These are phyloP conservation scores for Leishmania major DNA, from an alignment of 208 protist genomes.

Conservation along the genomic window DNA sequence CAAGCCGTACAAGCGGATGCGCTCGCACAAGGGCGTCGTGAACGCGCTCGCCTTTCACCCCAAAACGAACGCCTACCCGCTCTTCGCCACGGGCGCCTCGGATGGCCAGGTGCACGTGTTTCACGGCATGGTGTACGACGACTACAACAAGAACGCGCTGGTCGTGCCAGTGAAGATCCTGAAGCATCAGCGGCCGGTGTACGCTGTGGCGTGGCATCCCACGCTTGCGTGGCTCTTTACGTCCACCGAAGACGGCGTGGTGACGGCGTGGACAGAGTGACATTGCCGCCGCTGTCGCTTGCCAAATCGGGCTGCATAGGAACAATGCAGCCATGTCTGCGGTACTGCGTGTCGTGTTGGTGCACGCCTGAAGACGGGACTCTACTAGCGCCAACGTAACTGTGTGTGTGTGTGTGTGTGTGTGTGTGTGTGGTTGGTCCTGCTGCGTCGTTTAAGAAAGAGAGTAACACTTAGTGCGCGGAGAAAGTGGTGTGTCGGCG, in stretches of 20 bases:
- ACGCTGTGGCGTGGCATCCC: slow-evolving; percentile 96
- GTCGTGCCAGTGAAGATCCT: slow-evolving; percentile 99
- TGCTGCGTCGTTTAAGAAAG: not conserved
- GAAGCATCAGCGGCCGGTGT: slow-evolving; percentile 94
- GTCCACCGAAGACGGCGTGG: slow-evolving; percentile 95
- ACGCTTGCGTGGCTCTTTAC: slow-evolving; percentile 99
- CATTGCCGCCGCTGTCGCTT: not conserved
- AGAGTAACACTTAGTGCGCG: not conserved
- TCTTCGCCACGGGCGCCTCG: slow-evolving; percentile 97
- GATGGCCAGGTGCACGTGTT: slow-evolving; percentile 96
- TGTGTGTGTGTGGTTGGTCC: not conserved
- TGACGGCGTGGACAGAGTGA: slow-evolving; percentile 94
- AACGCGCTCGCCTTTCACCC: slow-evolving; percentile 91
- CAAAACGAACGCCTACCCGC: slow-evolving; percentile 90
- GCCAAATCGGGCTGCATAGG: not conserved
- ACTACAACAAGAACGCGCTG: slow-evolving; percentile 98
- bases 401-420: slow-evolving; percentile 9
- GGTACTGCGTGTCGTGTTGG: not conserved
- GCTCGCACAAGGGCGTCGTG: slow-evolving; percentile 95
- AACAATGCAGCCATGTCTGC: not conserved
- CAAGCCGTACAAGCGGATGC: slow-evolving; percentile 96
- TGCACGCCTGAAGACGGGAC: not conserved
- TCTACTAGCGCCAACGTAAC: not conserved
- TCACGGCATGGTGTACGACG: slow-evolving; percentile 96
- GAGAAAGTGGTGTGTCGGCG: not conserved